Conservation (phyloP, 306 rosid genomes). For the Medicago lupulina region DNA sequence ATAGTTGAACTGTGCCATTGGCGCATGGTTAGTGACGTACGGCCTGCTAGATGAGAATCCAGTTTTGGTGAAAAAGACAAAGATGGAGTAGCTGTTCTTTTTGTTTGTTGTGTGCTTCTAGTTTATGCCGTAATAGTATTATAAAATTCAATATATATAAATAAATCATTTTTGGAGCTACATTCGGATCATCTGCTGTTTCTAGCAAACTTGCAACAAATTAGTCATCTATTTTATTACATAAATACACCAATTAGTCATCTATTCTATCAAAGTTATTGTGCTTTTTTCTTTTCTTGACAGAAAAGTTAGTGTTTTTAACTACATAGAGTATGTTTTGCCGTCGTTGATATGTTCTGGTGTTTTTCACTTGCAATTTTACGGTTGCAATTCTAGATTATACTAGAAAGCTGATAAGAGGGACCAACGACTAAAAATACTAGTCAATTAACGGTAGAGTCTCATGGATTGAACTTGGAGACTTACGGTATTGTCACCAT, state of each 20-base stretch:
- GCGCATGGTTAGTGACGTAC: slow-evolving; percentile 24
- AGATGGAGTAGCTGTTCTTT: slow-evolving; percentile 6
- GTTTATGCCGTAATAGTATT: not conserved
- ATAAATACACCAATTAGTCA: not conserved
- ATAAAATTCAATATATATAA: not conserved
- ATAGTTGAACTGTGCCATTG: slow-evolving; percentile 23
- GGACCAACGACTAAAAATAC: too few relatives aligned
- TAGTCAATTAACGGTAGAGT: too few relatives aligned
- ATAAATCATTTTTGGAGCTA: not conserved
- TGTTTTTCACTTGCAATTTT: too few relatives aligned
- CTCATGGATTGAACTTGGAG: too few relatives aligned
- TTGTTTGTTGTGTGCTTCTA: slow-evolving; percentile 7
- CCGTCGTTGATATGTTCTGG: too few relatives aligned
- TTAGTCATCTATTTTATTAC: not conserved
- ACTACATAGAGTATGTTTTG: too few relatives aligned
- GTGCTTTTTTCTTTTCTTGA: not conserved
- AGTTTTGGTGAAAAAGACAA: not conserved
- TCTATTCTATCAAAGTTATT: not conserved
- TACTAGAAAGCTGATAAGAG: too few relatives aligned
- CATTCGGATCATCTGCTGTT: not conserved
- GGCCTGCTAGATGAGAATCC: slow-evolving; percentile 45
- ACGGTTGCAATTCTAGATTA: too few relatives aligned
- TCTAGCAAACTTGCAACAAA: not conserved
- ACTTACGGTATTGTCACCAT: too few relatives aligned
- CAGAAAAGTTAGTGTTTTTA: too few relatives aligned